phyloP scores from a whole-genome alignment of 129 eudicot species.

The Artemisia tridentata region DNA sequence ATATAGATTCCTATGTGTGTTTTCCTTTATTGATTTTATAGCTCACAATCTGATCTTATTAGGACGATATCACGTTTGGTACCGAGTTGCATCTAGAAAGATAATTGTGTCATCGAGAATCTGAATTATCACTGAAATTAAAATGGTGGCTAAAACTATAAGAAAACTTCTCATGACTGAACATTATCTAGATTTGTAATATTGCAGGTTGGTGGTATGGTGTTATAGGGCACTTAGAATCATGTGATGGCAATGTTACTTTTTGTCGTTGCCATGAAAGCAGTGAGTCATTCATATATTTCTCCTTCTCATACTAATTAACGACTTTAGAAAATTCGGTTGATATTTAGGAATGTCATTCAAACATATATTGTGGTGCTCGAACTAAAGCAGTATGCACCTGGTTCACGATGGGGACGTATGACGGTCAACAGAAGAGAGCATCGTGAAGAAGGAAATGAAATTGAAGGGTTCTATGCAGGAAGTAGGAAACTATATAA shows the following conservation, averaged over 20 bases:
- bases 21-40: background rate
- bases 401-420: conserved; percentile 61
- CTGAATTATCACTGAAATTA: conserved; percentile 1
- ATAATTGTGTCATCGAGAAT: background rate
- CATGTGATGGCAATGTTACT: conserved; percentile 62
- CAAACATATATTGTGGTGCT: conserved; percentile 50
- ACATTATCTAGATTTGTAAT: conserved; percentile 7
- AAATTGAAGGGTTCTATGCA: conserved; percentile 62
- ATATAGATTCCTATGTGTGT: background rate
- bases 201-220: conserved; percentile 95
- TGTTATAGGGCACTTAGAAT: conserved; percentile 73
- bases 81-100: background rate
- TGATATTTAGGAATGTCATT: background rate
- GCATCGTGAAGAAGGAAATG: conserved; percentile 67
- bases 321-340: background rate
- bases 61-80: background rate
- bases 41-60: background rate
- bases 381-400: conserved; percentile 63
- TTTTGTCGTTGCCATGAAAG: conserved; percentile 64
- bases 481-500: conserved; percentile 46
- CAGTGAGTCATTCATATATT: conserved; percentile 39
- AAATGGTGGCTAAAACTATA: background rate
- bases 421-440: conserved; percentile 43
- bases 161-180: background rate
- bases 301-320: background rate